Evolutionary conservation across 805 yeast genomes (phyloP).

Genomic region (Yarrowia phangngaensis): DNA sequence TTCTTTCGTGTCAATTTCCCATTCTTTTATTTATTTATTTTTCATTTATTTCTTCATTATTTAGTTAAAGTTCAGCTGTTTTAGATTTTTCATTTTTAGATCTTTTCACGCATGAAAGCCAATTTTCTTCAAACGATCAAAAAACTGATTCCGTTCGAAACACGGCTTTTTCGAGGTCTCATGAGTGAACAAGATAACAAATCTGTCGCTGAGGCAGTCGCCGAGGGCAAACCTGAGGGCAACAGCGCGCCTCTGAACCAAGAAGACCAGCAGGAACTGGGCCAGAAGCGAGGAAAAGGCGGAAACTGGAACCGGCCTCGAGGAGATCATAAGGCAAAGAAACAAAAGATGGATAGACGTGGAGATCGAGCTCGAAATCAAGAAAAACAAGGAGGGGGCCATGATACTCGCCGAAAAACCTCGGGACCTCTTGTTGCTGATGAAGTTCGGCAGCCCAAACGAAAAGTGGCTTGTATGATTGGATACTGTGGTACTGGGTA

Average conservation of each 20-base stretch:
- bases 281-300: conserved; percentile 6
- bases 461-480: conserved; percentile 82
- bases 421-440: conserved; percentile 6
- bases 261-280: conserved; percentile 7
- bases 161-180: background rate
- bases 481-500: conserved; percentile 97
- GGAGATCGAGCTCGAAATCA: background rate
- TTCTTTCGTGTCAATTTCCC: too few relatives aligned
- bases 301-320: conserved; percentile 20
- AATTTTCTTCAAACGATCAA: conserved; percentile 13
- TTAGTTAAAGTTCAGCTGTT: too few relatives aligned
- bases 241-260: background rate
- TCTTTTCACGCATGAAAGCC: conserved; percentile 17
- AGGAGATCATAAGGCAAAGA: conserved; percentile 5
- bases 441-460: conserved; percentile 52
- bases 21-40: too few relatives aligned
- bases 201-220: too few relatives aligned
- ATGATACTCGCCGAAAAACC: conserved; percentile 16
- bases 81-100: too few relatives aligned
- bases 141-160: conserved; percentile 3
- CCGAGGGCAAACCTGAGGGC: conserved; percentile 1
- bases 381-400: conserved; percentile 15
- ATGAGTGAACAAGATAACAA: background rate
- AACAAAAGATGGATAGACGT: background rate
- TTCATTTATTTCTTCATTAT: too few relatives aligned